Evolutionary conservation across 1,139 yeast genomes (phyloP).

Genomic region (Ashbya aceris): DNA sequence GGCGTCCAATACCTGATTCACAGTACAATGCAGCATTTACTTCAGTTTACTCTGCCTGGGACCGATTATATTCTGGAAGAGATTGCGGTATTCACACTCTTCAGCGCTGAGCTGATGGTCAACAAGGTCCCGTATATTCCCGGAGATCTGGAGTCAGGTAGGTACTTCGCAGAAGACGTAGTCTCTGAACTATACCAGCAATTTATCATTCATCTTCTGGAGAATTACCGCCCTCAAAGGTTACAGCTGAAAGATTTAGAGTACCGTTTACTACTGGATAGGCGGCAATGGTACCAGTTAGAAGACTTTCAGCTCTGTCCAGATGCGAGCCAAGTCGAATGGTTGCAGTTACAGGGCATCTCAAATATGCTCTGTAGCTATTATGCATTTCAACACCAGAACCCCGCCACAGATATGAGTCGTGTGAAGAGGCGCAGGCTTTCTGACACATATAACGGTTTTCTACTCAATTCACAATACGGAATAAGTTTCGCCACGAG

Average conservation of each 20-base stretch:
- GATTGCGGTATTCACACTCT: conserved; percentile 16
- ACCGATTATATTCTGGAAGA: conserved; percentile 16
- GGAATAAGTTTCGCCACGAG: conserved; percentile 15
- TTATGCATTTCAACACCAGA: conserved; percentile 8
- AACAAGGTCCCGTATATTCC: conserved; percentile 15
- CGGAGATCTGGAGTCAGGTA: conserved; percentile 9
- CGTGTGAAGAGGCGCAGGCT: conserved; percentile 19
- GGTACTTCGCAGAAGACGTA: conserved; percentile 1
- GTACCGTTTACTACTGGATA: conserved; percentile 2
- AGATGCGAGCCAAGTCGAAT: conserved; percentile 7
- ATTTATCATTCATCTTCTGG: conserved; percentile 12
- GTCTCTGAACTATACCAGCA: conserved; percentile 10
- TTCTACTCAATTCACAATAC: conserved; percentile 13
- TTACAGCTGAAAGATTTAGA: conserved; percentile 9
- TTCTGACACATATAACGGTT: conserved; percentile 8
- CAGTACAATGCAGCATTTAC: conserved; percentile 15
- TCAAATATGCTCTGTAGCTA: conserved; percentile 15
- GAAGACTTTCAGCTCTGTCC: conserved; percentile 15
- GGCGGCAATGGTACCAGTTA: conserved; percentile 13
- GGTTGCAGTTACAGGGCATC: conserved; percentile 16
- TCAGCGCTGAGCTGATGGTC: conserved; percentile 17
- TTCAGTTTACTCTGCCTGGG: conserved; percentile 11
- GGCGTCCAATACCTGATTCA: conserved; percentile 12
- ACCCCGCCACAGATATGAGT: conserved; percentile 1
- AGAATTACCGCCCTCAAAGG: conserved; percentile 11